Base-by-base conservation (phyloP, 129 eudicot species). In the Tagetes patula region DNA sequence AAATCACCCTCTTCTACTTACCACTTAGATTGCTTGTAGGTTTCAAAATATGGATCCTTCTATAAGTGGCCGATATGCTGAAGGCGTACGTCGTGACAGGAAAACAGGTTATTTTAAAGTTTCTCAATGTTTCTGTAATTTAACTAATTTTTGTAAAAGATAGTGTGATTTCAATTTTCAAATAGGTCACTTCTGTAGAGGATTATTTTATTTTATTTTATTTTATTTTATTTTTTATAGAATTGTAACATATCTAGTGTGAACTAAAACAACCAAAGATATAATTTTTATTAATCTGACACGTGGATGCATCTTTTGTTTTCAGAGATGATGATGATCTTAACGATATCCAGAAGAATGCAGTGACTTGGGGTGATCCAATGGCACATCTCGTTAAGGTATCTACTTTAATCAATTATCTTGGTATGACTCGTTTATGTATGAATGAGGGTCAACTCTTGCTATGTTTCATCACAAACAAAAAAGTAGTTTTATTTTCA, bases 301-400 rank as follows among this genome's bases (percentile, higher is more conserved):
- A 47, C 49, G 41, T 71, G 32, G 70, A 1, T 69, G 43, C 49
- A 61, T 55, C 43, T 58, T 63, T 73, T 36, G 27, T 59, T 61
- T 76, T 73, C 83, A 94, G 99, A 86, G 99, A 94, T 83, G 99
- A 94, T 75, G 82, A 88, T 5, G 97, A 94, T 53, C 91, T 94
- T 4, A 96, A 94, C 64, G 82, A 80, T 8, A 79, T 88, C 89
- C 75, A 88, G 84, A 94, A 86, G 86, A 89, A 90, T 13, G 85
- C 89, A 84, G 55, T 84, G 27, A 80, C 97, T 84, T 94, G 96
- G 93, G 97, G 97, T 63, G 98, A 94, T 69, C 98, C 98, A 5
- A 90, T 94, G 97, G 96, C 98, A 37, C 97, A 94, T 81, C 76
- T 94, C 36, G 96, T 87, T 42, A 90, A 94, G 93, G 97, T 83